These are phyloP conservation scores for Pestalotiopsis sp. DNA, from an alignment of 2,329 filamentous ascomycete genomes.

Conservation along the genomic window DNA sequence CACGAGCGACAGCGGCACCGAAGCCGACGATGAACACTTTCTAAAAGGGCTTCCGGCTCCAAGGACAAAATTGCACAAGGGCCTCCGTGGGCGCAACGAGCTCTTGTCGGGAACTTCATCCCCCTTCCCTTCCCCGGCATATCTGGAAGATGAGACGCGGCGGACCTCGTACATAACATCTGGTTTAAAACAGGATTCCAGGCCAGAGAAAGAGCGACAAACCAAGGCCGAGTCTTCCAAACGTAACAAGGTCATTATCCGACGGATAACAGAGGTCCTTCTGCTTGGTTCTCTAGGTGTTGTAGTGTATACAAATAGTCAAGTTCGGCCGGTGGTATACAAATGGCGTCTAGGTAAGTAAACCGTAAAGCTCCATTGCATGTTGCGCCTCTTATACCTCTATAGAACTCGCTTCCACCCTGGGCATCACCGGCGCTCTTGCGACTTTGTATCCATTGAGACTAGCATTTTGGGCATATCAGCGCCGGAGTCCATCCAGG, in stretches of 20 bases:
- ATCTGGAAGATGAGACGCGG: constrained; percentile 41
- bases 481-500: constrained; percentile 36
- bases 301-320: constrained; percentile 47
- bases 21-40: constrained; percentile 92
- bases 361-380: background rate
- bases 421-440: constrained; percentile 37
- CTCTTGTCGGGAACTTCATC: constrained; percentile 54
- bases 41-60: constrained; percentile 84
- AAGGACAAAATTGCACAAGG: constrained; percentile 72
- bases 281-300: constrained; percentile 50
- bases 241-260: constrained; percentile 50
- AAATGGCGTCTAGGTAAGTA: constrained; percentile 50
- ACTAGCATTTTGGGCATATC: constrained; percentile 50
- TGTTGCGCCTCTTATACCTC: constrained; percentile 16
- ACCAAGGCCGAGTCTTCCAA: constrained; percentile 35
- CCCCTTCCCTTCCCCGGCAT: constrained; percentile 50
- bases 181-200: constrained; percentile 22
- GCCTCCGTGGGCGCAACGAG: constrained; percentile 64
- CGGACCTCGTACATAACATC: constrained; percentile 17
- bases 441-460: constrained; percentile 60
- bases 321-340: constrained; percentile 45
- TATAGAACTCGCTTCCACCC: constrained; percentile 42
- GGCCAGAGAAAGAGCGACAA: constrained; percentile 24
- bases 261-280: constrained; percentile 52
- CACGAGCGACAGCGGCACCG: constrained; percentile 86